phyloP scores from a whole-genome alignment of 108 stramenopile species.

The Discostella pseudostelligera region DNA sequence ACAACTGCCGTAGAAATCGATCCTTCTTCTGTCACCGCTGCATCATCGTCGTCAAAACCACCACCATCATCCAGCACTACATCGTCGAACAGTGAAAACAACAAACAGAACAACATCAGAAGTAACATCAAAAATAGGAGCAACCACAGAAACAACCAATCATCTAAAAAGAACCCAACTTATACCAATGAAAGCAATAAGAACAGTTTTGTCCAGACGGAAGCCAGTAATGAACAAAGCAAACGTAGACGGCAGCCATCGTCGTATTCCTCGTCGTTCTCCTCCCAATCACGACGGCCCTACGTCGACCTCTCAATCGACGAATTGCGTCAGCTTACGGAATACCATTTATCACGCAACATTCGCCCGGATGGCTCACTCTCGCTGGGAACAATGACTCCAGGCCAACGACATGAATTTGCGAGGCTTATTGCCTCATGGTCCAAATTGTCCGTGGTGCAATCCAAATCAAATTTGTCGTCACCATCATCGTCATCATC shows the following conservation, averaged over 20 bases:
- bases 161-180: too few species aligned
- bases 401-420: constrained; percentile 28
- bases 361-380: constrained; percentile 5
- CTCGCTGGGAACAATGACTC: constrained; percentile 3
- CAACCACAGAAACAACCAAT: not conserved
- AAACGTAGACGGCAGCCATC: too few species aligned
- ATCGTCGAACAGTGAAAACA: not conserved
- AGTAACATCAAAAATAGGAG: not conserved
- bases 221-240: too few species aligned
- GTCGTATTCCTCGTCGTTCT: too few species aligned
- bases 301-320: constrained; percentile 11
- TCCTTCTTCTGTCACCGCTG: too few species aligned
- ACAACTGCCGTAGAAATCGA: too few species aligned
- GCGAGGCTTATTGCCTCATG: constrained; percentile 17
- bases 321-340: constrained; percentile 17
- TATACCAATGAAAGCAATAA: too few species aligned
- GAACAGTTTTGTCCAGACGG: too few species aligned
- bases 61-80: too few species aligned
- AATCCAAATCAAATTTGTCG: not conserved
- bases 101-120: not conserved
- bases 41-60: too few species aligned
- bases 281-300: not conserved
- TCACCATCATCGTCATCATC: not conserved
- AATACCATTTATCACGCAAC: constrained; percentile 13
- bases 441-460: constrained; percentile 14